A percentile compares a stretch with the other conserved stretches of the same genome.
These are phyloP conservation scores for Capsicum chinense DNA, from an alignment of 257 asterid species.

Conservation along the genomic window DNA sequence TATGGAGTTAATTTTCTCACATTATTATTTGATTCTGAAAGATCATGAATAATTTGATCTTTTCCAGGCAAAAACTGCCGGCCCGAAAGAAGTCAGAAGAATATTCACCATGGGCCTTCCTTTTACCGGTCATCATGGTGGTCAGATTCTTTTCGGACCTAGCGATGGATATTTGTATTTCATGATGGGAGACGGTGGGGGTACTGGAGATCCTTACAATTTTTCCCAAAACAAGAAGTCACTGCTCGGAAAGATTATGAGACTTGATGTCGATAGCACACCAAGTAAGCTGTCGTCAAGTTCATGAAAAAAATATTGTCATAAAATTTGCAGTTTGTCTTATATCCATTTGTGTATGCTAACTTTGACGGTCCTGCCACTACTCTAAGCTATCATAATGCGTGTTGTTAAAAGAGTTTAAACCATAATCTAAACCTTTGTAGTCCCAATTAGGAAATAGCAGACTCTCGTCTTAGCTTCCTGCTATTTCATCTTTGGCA, in stretches of 20 bases:
- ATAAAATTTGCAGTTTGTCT: neutral
- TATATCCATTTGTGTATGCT: neutral
- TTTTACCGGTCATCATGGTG: slow-evolving; percentile 72
- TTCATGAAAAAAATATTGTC: neutral
- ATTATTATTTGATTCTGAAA: neutral
- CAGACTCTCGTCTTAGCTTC: neutral
- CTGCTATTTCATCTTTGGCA: neutral
- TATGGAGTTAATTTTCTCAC: neutral
- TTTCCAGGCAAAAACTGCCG: slow-evolving; percentile 67
- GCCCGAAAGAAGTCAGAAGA: slow-evolving; percentile 73
- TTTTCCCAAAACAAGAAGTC: slow-evolving; percentile 95
- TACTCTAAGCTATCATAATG: neutral
- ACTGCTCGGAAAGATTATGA: slow-evolving; percentile 90
- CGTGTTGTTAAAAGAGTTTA: neutral
- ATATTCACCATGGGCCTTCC: slow-evolving; percentile 97
- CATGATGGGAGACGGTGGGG: slow-evolving; percentile 99
- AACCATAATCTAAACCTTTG: neutral
- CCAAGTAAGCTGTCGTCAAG: slow-evolving; percentile 64
- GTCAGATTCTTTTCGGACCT: slow-evolving; percentile 96
- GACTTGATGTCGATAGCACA: slow-evolving; percentile 76
- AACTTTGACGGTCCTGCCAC: neutral
- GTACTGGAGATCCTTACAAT: slow-evolving; percentile 69
- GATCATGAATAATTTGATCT: neutral
- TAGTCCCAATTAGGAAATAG: neutral
- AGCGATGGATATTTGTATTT: slow-evolving; percentile 84